Conservation (phyloP, 192 early-diverging fungal genomes). For the Coemansia asiatica region DNA sequence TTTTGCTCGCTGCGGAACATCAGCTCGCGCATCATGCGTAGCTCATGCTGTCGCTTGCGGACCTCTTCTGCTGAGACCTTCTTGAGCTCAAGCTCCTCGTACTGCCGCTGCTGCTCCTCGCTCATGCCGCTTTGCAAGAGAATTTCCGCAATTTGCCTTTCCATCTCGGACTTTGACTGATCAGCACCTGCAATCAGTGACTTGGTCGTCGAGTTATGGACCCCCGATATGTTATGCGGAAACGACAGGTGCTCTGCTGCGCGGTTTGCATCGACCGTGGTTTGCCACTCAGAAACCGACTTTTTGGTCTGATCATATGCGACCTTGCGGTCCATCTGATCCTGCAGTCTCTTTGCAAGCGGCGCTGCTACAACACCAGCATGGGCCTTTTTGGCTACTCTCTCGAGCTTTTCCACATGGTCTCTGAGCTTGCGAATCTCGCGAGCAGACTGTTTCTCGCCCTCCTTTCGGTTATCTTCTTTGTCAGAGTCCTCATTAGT, state of each 20-base stretch:
- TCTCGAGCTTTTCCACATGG: conserved; percentile 35
- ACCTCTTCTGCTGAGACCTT: conserved; percentile 82
- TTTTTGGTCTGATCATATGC: conserved; percentile 84
- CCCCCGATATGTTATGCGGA: conserved; percentile 22
- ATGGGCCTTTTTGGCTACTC: conserved; percentile 31
- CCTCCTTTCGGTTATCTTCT: conserved; percentile 31
- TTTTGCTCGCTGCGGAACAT: conserved; percentile 93
- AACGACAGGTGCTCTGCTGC: conserved; percentile 83
- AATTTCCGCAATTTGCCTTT: conserved; percentile 71
- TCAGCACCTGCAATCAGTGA: conserved; percentile 15
- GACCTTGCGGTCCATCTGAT: conserved; percentile 79
- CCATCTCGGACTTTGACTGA: conserved; percentile 62
- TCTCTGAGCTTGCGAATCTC: conserved; percentile 37
- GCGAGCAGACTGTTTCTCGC: conserved; percentile 37
- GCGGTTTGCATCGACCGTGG: conserved; percentile 78
- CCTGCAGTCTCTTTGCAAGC: conserved; percentile 78
- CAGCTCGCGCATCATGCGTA: conserved; percentile 88
- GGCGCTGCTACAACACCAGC: conserved; percentile 68
- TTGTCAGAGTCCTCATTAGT: conserved; percentile 51
- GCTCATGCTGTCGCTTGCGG: conserved; percentile 68
- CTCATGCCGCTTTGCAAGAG: conserved; percentile 72
- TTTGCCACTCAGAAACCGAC: conserved; percentile 81
- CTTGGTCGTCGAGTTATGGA: conserved; percentile 7
- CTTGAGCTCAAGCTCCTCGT: conserved; percentile 85
- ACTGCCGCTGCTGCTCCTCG: conserved; percentile 74